Evolutionary conservation across 148 eudicot species (phyloP), one percentile per base, ranked within the genome.

Genomic region (Chenopodium formosanum): DNA sequence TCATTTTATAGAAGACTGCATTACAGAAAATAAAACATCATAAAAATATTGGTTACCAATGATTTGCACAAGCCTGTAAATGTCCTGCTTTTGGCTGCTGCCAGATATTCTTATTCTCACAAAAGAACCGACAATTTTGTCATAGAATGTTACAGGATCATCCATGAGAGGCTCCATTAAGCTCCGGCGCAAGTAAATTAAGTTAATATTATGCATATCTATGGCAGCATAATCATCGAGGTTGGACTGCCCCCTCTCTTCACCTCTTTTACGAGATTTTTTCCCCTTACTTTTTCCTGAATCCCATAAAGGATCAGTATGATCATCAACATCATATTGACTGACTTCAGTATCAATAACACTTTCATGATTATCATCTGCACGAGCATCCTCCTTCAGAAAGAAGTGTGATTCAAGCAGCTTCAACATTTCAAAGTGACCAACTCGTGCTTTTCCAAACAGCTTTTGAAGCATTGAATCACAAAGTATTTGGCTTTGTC

Each of bases 361-460:
- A 79, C 83, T 89, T 77, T 93, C 98, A 78, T 92, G 95, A 82
- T 87, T 86, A 86, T 97, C 98, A 86, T 92, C 98, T 63, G 64
- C 89, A 75, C 87, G 94, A 80, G 89, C 72, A 84, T 94, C 92
- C 48, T 94, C 95, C 83, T 91, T 91, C 50, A 89, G 56, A 78
- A 91, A 83, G 84, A 94, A 96, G 83, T 96, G 99, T 65, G 92
- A 94, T 78, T 96, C 99, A 37, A 96, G 91, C 77, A 96, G 99
- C 86, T 96, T 96, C 79, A 96, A 85, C 99, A 96, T 96, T 89
- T 96, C 99, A 89, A 96, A 94, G 86, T 96, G 99, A 60, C 94
- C 99, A 78, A 94, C 98, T 77, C 98, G 92, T 73, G 97, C 87
- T 85, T 96, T 96, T 65, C 95, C 98, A 85, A 96, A 96, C 40